Percentiles rank a stretch among this genome's conserved stretches.
Evolutionary conservation across 805 yeast species (phyloP).

Genomic region (Candida easanensis): DNA sequence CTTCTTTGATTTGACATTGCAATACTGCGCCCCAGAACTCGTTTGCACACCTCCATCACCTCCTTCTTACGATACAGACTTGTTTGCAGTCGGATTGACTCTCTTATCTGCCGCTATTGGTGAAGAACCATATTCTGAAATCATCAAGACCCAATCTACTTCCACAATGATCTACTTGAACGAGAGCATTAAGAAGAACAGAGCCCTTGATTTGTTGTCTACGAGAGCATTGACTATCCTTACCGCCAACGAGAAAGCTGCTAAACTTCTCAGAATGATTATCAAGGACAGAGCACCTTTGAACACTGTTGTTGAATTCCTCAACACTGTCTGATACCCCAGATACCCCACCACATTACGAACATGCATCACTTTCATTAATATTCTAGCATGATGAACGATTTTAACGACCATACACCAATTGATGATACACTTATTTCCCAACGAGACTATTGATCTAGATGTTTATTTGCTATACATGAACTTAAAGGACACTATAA

Average conservation of each 20-base stretch:
- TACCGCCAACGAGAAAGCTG: conserved; percentile 17
- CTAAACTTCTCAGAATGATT: conserved; percentile 28
- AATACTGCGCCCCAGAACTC: conserved; percentile 48
- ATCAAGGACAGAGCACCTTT: conserved; percentile 28
- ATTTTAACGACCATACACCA: neutral
- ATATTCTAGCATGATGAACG: too few species aligned
- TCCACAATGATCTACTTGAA: conserved; percentile 30
- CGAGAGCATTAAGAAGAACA: conserved; percentile 32
- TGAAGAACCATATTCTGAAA: conserved; percentile 37
- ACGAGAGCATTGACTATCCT: conserved; percentile 27
- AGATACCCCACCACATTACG: neutral
- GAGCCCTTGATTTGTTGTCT: conserved; percentile 31
- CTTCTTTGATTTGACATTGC: conserved; percentile 33
- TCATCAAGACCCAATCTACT: conserved; percentile 6
- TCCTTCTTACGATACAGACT: conserved; percentile 39
- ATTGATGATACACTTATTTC: too few species aligned
- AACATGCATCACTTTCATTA: too few species aligned
- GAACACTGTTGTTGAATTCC: conserved; percentile 17
- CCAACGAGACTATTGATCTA: too few species aligned
- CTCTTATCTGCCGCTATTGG: conserved; percentile 46
- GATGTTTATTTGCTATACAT: too few species aligned
- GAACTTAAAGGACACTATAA: too few species aligned
- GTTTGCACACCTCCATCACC: conserved; percentile 23
- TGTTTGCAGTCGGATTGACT: conserved; percentile 45
- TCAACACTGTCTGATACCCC: conserved; percentile 1